Percentiles rank a stretch among this genome's conserved stretches.
Evolutionary conservation across 1,139 yeast species (phyloP).

Genomic region (Diutina scorzettiae): DNA sequence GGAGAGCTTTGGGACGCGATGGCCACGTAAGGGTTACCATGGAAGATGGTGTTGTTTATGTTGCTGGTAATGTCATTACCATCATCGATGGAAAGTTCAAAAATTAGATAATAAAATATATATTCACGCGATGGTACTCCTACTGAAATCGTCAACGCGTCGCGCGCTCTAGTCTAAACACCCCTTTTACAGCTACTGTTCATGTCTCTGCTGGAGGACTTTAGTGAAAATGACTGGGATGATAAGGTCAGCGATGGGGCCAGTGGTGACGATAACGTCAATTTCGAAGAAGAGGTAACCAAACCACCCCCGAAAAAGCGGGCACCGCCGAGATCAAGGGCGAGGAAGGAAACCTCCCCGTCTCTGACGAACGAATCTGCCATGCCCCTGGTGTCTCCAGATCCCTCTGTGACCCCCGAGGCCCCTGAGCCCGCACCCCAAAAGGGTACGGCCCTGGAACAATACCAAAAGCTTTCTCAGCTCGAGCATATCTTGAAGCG

Average conservation of each 20-base stretch:
- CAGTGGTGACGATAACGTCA: not conserved
- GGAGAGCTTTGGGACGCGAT: not conserved
- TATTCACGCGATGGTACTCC: no score
- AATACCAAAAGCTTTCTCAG: conserved; percentile 88
- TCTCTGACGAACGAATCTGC: no score
- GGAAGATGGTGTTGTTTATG: not conserved
- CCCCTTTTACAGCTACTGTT: not conserved
- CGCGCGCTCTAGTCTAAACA: not conserved
- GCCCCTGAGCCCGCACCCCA: not conserved
- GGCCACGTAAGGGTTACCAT: not conserved
- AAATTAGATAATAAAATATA: conserved; percentile 13
- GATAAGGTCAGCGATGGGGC: not conserved
- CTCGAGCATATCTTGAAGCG: conserved; percentile 92
- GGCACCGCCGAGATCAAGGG: no score
- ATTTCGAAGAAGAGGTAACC: not conserved
- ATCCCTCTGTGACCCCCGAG: no score
- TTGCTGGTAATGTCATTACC: not conserved
- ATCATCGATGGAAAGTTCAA: conserved; percentile 13
- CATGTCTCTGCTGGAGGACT: conserved; percentile 2
- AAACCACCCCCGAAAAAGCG: not conserved
- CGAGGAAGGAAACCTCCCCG: no score
- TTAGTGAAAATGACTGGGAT: conserved; percentile 2
- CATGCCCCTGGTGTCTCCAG: no score
- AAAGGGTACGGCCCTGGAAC: conserved; percentile 13
- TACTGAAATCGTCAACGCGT: not conserved